Evolutionary conservation across 2,329 filamentous ascomycete species (phyloP).

Genomic region (Metarhizium brunneum): DNA sequence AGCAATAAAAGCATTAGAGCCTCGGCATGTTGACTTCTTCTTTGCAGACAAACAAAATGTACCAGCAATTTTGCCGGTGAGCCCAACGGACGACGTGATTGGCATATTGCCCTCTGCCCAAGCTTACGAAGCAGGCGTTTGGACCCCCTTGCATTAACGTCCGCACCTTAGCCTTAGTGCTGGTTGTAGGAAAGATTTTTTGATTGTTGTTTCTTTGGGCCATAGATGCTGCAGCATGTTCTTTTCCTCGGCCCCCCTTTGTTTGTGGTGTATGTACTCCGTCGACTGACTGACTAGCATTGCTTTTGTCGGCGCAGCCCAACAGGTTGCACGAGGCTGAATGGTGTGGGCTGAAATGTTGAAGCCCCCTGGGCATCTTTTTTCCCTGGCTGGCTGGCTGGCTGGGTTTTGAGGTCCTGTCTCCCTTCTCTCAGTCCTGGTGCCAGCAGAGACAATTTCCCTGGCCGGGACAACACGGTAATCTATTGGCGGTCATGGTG

Average conservation of each 20-base stretch:
- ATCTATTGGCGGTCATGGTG: neutral
- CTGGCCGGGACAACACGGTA: no score
- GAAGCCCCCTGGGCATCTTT: neutral
- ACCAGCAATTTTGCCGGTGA: no score
- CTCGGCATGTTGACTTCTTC: no score
- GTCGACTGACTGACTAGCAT: neutral
- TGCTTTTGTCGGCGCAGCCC: neutral
- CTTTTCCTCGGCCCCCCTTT: neutral
- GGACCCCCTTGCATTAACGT: no score
- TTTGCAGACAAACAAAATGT: no score
- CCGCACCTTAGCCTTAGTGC: no score
- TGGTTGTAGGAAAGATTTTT: no score
- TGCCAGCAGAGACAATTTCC: conserved; percentile 1
- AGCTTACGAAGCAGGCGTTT: no score
- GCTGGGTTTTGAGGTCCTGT: neutral
- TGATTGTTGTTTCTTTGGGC: neutral
- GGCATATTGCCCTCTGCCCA: no score
- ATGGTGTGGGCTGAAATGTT: neutral
- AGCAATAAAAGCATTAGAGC: no score
- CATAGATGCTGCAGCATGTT: neutral
- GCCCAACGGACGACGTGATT: no score
- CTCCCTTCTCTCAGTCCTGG: neutral
- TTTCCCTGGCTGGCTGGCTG: neutral
- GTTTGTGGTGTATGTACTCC: neutral
- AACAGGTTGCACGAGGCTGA: neutral